phyloP scores from a whole-genome alignment of 768 basidiomycete genomes.

The Termitomyces sp. region DNA sequence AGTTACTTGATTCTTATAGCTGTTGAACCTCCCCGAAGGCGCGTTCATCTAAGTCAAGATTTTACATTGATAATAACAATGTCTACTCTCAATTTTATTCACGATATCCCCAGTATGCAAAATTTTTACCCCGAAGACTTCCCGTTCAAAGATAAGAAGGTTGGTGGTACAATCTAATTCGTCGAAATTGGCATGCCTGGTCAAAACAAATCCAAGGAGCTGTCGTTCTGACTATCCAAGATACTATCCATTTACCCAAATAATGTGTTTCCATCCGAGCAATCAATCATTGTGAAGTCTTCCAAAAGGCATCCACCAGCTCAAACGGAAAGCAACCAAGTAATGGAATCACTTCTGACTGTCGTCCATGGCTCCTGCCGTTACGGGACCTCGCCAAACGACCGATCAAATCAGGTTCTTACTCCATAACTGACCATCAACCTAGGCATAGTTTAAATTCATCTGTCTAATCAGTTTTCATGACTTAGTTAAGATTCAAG shows the following conservation, averaged over 20 bases:
- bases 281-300: not conserved
- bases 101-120: not conserved
- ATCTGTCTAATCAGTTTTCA: not conserved
- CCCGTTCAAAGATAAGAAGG: not conserved
- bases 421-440: not conserved
- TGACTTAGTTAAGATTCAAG: not conserved
- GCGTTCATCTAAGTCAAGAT: not conserved
- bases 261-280: not conserved
- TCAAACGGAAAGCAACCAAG: too few species aligned
- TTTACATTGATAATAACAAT: not conserved
- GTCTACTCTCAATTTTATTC: not conserved
- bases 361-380: not conserved
- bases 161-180: not conserved
- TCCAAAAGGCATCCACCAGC: not conserved
- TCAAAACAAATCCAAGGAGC: too few species aligned
- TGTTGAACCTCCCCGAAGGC: too few species aligned
- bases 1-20: not conserved
- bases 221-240: not conserved
- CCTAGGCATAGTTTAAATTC: not conserved
- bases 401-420: not conserved
- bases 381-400: not conserved
- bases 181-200: not conserved
- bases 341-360: not conserved
- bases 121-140: too few species aligned
- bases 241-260: too few species aligned